Conservation (phyloP, 148 eudicot genomes). For the Cornus kousa region DNA sequence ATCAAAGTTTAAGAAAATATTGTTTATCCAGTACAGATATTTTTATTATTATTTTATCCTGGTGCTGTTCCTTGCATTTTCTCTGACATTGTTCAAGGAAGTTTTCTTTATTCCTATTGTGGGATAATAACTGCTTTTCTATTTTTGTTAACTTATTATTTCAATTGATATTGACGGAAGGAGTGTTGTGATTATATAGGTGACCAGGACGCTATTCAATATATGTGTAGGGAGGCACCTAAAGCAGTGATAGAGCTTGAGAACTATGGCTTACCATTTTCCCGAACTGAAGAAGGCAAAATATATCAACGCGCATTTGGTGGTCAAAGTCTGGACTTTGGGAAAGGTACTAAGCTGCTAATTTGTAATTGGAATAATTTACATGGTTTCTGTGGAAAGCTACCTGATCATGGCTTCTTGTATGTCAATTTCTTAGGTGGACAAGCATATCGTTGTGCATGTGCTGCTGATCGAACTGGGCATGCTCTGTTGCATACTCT, state of each 20-base stretch:
- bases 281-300: constrained; percentile 97
- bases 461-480: constrained; percentile 99
- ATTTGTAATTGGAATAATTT: not conserved
- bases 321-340: constrained; percentile 96
- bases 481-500: constrained; percentile 93
- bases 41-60: not conserved
- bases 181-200: constrained; percentile 43
- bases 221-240: constrained; percentile 99
- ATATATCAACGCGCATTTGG: constrained; percentile 99
- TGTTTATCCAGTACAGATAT: too few species aligned
- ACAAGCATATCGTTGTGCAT: constrained; percentile 99
- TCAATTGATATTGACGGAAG: not conserved
- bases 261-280: constrained; percentile 94
- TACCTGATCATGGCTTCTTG: constrained; percentile 16
- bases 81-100: not conserved
- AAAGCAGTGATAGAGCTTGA: constrained; percentile 99
- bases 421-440: constrained; percentile 55
- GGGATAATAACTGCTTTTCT: not conserved
- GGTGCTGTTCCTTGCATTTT: not conserved
- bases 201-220: constrained; percentile 98
- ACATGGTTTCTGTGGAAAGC: not conserved
- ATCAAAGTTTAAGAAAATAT: not conserved
- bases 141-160: not conserved
- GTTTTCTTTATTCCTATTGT: not conserved
- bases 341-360: constrained; percentile 63